Percentiles rank a stretch among this genome's conserved stretches.
Conservation (phyloP, 2,329 filamentous ascomycete species). For the Delphinella strobiligena region DNA sequence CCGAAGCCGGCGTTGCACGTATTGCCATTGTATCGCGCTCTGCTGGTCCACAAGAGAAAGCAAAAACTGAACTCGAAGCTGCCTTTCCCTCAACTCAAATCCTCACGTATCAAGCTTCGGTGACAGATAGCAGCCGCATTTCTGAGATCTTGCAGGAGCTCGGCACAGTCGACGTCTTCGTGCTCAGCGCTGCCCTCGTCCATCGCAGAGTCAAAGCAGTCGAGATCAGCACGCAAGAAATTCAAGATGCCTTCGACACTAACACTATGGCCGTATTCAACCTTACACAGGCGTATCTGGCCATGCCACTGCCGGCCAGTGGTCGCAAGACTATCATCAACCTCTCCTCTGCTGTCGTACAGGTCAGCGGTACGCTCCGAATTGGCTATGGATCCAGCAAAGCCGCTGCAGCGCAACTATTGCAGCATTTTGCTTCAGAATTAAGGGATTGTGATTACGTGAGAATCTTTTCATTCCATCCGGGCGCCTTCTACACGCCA, state of each 20-base stretch:
- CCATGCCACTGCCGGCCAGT: not conserved
- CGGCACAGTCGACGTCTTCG: constrained; percentile 28
- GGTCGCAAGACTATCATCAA: not conserved
- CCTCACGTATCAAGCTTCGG: not conserved
- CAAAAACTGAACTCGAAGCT: not conserved
- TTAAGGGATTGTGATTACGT: not conserved
- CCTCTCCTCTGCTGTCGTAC: not conserved
- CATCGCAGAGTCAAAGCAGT: constrained; percentile 13
- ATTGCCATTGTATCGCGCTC: constrained; percentile 15
- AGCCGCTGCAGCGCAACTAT: not conserved
- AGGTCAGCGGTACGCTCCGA: constrained; percentile 5
- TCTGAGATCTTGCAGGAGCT: constrained; percentile 20
- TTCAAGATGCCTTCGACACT: not conserved
- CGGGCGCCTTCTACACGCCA: not conserved
- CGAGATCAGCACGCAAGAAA: not conserved
- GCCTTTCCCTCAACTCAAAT: not conserved
- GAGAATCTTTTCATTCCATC: not conserved
- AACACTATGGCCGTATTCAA: not conserved
- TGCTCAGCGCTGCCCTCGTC: constrained; percentile 26
- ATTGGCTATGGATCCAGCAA: not conserved
- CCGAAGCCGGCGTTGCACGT: constrained; percentile 12
- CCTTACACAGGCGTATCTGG: not conserved
- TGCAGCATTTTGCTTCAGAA: not conserved
- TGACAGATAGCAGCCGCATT: constrained; percentile 1
- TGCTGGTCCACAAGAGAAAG: not conserved